A percentile compares a stretch with the other conserved stretches of the same genome.
Evolutionary conservation across 495 filamentous ascomycete species (phyloP).

Genomic region (Margaritispora aquatica): DNA sequence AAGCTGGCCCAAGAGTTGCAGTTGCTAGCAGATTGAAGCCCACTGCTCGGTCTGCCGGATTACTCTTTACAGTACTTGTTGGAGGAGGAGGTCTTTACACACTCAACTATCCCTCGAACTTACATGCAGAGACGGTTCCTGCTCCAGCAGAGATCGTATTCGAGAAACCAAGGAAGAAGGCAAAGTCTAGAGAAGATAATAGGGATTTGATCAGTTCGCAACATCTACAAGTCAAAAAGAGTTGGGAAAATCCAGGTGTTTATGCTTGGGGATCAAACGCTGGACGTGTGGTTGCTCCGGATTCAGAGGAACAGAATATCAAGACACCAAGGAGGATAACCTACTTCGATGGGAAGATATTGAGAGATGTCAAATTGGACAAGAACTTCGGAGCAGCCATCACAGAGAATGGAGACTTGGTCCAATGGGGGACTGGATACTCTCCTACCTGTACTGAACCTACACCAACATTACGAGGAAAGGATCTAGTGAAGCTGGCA

Average conservation of each 20-base stretch:
- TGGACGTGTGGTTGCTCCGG: conserved; percentile 79
- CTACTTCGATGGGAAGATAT: conserved; percentile 78
- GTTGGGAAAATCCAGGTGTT: conserved; percentile 83
- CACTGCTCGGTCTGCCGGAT: not conserved
- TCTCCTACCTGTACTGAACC: conserved; percentile 47
- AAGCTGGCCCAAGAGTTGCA: conserved; percentile 6
- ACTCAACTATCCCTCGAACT: conserved; percentile 17
- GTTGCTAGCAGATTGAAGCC: conserved; percentile 7
- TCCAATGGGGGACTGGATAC: conserved; percentile 87
- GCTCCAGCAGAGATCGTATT: conserved; percentile 46
- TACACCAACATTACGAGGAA: conserved; percentile 68
- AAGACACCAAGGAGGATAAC: conserved; percentile 73
- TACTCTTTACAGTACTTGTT: conserved; percentile 22
- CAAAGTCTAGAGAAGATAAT: conserved; percentile 56
- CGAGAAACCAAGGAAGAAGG: conserved; percentile 49
- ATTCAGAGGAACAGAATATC: conserved; percentile 66
- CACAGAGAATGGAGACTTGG: conserved; percentile 77
- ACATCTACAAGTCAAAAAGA: conserved; percentile 79
- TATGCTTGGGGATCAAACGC: conserved; percentile 91
- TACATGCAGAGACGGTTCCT: conserved; percentile 43
- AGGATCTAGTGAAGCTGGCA: conserved; percentile 64
- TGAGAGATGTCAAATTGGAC: conserved; percentile 84
- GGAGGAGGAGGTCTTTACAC: conserved; percentile 23
- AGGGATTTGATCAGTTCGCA: conserved; percentile 68
- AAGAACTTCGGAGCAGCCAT: conserved; percentile 82